These are phyloP conservation scores for Saturnispora diversa DNA, from an alignment of 805 yeast genomes.

Conservation along the genomic window DNA sequence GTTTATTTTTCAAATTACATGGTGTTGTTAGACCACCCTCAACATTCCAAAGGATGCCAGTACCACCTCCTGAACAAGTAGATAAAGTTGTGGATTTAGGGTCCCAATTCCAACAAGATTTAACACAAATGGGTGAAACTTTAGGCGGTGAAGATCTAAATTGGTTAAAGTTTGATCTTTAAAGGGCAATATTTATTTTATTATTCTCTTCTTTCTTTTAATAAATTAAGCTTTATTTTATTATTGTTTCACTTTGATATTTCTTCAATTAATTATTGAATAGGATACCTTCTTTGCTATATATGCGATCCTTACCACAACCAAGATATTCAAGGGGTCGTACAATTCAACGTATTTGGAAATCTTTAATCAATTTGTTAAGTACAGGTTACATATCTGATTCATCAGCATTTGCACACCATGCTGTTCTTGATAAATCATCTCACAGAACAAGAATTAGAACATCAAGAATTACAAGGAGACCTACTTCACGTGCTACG, in stretches of 20 bases:
- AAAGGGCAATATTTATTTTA: conserved; percentile 1
- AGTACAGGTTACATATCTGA: conserved; percentile 31
- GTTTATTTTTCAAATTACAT: conserved; percentile 78
- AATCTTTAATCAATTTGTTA: conserved; percentile 26
- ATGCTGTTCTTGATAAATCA: conserved; percentile 18
- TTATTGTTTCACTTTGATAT: neutral
- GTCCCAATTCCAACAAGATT: conserved; percentile 17
- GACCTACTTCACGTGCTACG: conserved; percentile 25
- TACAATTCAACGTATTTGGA: conserved; percentile 27
- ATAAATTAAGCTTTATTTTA: too few relatives aligned
- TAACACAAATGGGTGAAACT: conserved; percentile 29
- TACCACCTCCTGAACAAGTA: conserved; percentile 5
- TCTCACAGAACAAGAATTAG: conserved; percentile 26
- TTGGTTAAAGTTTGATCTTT: conserved; percentile 30
- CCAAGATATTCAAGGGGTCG: conserved; percentile 31
- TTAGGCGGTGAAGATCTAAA: conserved; percentile 30
- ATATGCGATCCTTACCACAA: conserved; percentile 32
- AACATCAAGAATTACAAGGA: conserved; percentile 26
- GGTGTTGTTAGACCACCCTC: conserved; percentile 39
- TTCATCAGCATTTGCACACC: conserved; percentile 25
- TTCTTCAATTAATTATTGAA: neutral
- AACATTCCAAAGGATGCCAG: conserved; percentile 9
- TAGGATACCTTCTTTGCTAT: neutral
- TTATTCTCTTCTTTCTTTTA: too few relatives aligned
- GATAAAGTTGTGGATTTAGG: conserved; percentile 13